Evolutionary conservation across 768 basidiomycete species (phyloP).

Genomic region (Russula sp.): DNA sequence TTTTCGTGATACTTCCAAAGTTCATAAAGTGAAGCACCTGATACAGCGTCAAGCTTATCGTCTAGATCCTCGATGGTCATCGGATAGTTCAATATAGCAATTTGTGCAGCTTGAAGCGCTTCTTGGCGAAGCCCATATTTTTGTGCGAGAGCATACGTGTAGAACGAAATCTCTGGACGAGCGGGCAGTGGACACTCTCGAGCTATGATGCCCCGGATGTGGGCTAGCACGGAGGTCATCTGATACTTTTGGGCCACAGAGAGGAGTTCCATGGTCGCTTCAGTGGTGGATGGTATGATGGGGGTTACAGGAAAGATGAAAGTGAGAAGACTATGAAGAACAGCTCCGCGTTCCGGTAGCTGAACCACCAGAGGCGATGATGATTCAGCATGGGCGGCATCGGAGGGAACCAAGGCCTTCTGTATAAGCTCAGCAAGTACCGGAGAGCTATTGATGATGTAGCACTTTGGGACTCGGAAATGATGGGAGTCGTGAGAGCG

Average conservation of each 20-base stretch:
- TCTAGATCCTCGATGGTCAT: background rate
- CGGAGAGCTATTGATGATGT: conserved; percentile 36
- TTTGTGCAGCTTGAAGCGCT: background rate
- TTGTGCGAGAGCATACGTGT: background rate
- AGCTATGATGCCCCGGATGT: background rate
- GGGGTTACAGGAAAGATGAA: background rate
- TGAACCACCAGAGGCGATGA: background rate
- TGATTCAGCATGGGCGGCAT: background rate
- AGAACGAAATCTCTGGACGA: background rate
- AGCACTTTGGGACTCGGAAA: conserved; percentile 39
- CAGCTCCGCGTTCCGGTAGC: background rate
- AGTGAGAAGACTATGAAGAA: background rate
- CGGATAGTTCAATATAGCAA: background rate
- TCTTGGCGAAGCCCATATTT: background rate
- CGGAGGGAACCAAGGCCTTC: background rate
- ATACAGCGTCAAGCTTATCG: background rate
- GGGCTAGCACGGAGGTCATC: background rate
- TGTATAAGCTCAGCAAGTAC: conserved; percentile 27
- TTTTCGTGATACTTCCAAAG: conserved; percentile 2
- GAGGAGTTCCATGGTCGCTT: background rate
- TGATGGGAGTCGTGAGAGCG: conserved; percentile 35
- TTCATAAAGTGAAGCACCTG: background rate
- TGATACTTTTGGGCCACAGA: background rate
- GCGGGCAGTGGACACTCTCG: background rate
- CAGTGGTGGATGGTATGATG: background rate